phyloP scores from a whole-genome alignment of 1,139 yeast species.

The Candida albicans region DNA sequence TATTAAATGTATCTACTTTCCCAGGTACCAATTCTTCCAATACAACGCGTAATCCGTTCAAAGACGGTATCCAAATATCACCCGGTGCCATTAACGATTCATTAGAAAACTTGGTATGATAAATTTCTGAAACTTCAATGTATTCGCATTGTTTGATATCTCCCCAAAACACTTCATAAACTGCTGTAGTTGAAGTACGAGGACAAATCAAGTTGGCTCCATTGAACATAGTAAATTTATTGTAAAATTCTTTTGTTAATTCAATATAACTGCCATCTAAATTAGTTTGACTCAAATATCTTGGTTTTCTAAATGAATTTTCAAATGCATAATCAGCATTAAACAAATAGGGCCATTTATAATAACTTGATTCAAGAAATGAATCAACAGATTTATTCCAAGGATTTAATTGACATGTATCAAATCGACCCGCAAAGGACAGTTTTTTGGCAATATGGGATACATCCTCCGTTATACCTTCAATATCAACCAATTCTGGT shows the following conservation, averaged over 20 bases:
- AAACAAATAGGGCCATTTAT: constrained; percentile 39
- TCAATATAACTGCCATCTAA: constrained; percentile 34
- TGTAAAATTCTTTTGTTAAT: constrained; percentile 27
- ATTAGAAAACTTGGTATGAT: constrained; percentile 16
- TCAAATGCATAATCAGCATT: constrained; percentile 37
- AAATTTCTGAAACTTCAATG: constrained; percentile 25
- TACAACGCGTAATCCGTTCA: constrained; percentile 35
- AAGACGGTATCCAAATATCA: constrained; percentile 37
- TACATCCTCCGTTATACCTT: constrained; percentile 13
- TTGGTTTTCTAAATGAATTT: constrained; percentile 39
- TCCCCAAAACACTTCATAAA: constrained; percentile 35
- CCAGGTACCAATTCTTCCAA: constrained; percentile 39
- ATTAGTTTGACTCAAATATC: constrained; percentile 21
- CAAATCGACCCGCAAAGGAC: constrained; percentile 23
- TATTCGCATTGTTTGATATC: constrained; percentile 25
- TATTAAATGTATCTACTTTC: constrained; percentile 30
- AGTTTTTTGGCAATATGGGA: constrained; percentile 19
- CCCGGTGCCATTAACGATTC: constrained; percentile 16
- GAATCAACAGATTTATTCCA: constrained; percentile 16
- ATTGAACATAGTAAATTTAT: constrained; percentile 28
- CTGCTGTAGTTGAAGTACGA: constrained; percentile 25
- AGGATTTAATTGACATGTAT: constrained; percentile 36
- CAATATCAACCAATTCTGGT: constrained; percentile 14
- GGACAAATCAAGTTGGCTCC: constrained; percentile 25
- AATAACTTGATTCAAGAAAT: constrained; percentile 33